Percentiles rank a stretch among this genome's conserved stretches.
Evolutionary conservation across 1,139 yeast genomes (phyloP).

Genomic region (Suhomyces maxii): DNA sequence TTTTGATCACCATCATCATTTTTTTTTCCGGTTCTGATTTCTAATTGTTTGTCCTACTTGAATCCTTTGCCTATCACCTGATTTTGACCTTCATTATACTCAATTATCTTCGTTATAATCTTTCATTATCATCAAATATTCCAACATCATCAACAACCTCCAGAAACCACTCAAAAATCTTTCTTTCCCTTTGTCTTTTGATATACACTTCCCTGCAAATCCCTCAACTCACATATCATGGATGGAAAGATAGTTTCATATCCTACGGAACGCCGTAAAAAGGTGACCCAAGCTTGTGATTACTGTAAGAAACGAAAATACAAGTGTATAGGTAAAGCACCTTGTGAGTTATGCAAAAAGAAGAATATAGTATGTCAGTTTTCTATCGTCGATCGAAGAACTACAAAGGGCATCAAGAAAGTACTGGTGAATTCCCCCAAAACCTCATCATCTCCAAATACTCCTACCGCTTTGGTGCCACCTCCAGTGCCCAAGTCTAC

Average conservation of each 20-base stretch:
- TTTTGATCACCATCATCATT: background rate
- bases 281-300: conserved; percentile 20
- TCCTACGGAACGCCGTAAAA: conserved; percentile 17
- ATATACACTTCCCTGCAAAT: no score
- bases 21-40: background rate
- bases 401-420: conserved; percentile 18
- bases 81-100: no score
- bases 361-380: conserved; percentile 27
- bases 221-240: background rate
- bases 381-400: conserved; percentile 28
- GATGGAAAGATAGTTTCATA: conserved; percentile 9
- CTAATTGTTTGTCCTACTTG: no score
- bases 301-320: conserved; percentile 19
- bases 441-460: conserved; percentile 1
- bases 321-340: conserved; percentile 29
- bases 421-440: conserved; percentile 1
- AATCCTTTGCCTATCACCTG: no score
- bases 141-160: background rate
- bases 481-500: background rate
- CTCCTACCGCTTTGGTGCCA: background rate
- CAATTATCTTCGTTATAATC: no score
- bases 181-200: no score
- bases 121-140: background rate
- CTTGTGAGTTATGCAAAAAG: conserved; percentile 29
- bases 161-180: no score